A percentile compares a stretch with the other conserved stretches of the same genome.
These are phyloP conservation scores for Podosphaera xanthii DNA, from an alignment of 2,329 filamentous ascomycete species.

Conservation along the genomic window DNA sequence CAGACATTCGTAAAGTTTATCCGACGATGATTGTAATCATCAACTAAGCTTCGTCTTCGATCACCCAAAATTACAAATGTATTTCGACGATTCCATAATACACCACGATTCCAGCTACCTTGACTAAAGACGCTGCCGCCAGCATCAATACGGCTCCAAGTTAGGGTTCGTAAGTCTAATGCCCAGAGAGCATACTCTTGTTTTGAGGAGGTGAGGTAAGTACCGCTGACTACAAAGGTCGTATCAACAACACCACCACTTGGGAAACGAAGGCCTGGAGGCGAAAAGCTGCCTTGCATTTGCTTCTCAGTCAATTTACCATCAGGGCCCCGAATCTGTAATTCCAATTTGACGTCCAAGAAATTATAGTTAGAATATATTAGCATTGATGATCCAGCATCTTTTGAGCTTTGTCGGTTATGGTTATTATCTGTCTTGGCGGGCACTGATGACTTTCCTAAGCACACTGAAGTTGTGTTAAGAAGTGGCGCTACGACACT, in stretches of 20 bases:
- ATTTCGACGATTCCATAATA: slow-evolving; percentile 82
- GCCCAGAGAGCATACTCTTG: slow-evolving; percentile 97
- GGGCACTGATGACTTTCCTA: slow-evolving; percentile 31
- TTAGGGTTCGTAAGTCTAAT: slow-evolving; percentile 64
- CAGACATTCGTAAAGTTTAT: slow-evolving; percentile 97
- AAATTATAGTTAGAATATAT: slow-evolving; percentile 99
- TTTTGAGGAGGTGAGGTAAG: slow-evolving; percentile 90
- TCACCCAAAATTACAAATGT: slow-evolving; percentile 92
- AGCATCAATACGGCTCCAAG: slow-evolving; percentile 89
- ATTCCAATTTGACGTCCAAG: slow-evolving; percentile 81
- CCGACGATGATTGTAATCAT: slow-evolving; percentile 92
- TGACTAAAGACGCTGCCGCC: slow-evolving; percentile 86
- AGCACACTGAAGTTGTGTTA: slow-evolving; percentile 37
- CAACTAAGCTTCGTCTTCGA: slow-evolving; percentile 75
- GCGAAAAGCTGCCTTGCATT: slow-evolving; percentile 71
- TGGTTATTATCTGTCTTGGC: slow-evolving; percentile 18
- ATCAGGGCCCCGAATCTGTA: slow-evolving; percentile 71
- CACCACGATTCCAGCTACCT: slow-evolving; percentile 90
- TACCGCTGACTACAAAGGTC: slow-evolving; percentile 92
- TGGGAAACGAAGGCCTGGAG: slow-evolving; percentile 80
- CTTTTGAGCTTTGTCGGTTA: slow-evolving; percentile 27
- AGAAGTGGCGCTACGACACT: slow-evolving; percentile 78
- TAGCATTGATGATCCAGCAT: slow-evolving; percentile 53
- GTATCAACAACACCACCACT: slow-evolving; percentile 91
- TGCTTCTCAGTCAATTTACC: slow-evolving; percentile 66